Base-by-base conservation (phyloP, 192 early-diverging fungal genomes). In the Entomortierella parvispora region DNA sequence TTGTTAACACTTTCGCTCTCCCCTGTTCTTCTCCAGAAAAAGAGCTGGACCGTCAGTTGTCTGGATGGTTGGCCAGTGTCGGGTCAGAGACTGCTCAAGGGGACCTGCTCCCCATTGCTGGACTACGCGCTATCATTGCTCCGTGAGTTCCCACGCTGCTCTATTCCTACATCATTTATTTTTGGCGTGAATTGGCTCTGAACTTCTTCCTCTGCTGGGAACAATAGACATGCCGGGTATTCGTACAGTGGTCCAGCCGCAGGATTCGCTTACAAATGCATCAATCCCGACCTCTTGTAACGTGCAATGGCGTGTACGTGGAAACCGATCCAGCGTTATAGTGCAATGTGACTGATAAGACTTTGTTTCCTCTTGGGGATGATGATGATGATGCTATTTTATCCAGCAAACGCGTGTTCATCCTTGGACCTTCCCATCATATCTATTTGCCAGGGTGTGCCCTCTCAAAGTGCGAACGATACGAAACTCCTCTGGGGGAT, bases 351-450 rank as follows among this genome's bases (percentile, higher is more conserved):
- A 45, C 25, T 58, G 45, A 15, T 32, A 12, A 14, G 17, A 47
- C 47, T 48, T 56, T 63, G 23, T 53, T 31, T 53, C n/a, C n/a
- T n/a, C n/a, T n/a, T n/a, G n/a, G n/a, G n/a, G n/a, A n/a, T n/a
- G n/a, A n/a, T n/a, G n/a, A n/a, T n/a, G n/a, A n/a, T n/a, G n/a
- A n/a, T n/a, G n/a, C n/a, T n/a, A n/a, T n/a, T n/a, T n/a, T n/a
- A n/a, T n/a, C n/a, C n/a, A 89, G 89, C 40, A 80, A 92, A 65
- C 91, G 94, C 7, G 90, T 99, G 8, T 97, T 98, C 77, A 83
- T 99, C 6, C 86, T 97, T 4, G 97, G 96, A 1, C 97, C 97
- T 1, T 96, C 94, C 2, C 97, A 99, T 81, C 93, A 97, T 59
- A 82, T 89, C 42, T 94, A 94, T 48, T 66, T 99, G 31, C 70